Evolutionary conservation across 2,329 filamentous ascomycete genomes (phyloP), one percentile per base, ranked within the genome.

Genomic region (Cryphonectria japonica): DNA sequence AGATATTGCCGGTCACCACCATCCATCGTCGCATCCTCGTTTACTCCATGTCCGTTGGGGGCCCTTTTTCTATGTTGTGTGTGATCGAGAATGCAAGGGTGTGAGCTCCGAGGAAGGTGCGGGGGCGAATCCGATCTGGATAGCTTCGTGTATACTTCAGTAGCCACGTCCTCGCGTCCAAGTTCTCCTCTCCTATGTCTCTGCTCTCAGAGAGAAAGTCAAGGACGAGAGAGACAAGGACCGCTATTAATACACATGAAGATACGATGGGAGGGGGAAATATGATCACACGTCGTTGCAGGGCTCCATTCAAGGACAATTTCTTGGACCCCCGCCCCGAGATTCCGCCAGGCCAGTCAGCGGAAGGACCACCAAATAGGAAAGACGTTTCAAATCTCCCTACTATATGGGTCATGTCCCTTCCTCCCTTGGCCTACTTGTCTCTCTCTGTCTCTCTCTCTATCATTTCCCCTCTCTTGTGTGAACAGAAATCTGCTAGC

Each of bases 311-410:
- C 46, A 39, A n/a, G 22, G 46, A 52, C 52, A 57, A 57, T 16
- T 7, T 29, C 34, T 43, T 46, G 50, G 57, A 39, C 52, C 50
- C 60, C 67, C 46, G 61, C 67, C 61, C 67, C 67, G 50, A 60
- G 52, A 50, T 65, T 59, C 67, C 50, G 61, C 50, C 39, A 14
- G 52, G 61, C 37, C 39, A 14, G 52, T 41, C 19, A 69, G 61
- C 60, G 34, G 37, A 16, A 43, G 37, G 5, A 63, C 29, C 37
- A 54, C 61, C 46, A 39, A 64, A 64, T n/a, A 69, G 67, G 67
- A 65, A 69, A 69, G 67, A 64, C n/a, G 65, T 67, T 67, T 67
- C 52, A 67, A 19, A 43, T 19, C 65, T 66, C 37, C 29, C 29
- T 46, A 19, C 43, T 59, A 39, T 46, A 50, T 52, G 63, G 9